Percentiles rank a stretch among this genome's conserved stretches.
phyloP scores from a whole-genome alignment of 2,329 filamentous ascomycete genomes.

The Clonostachys solani region DNA sequence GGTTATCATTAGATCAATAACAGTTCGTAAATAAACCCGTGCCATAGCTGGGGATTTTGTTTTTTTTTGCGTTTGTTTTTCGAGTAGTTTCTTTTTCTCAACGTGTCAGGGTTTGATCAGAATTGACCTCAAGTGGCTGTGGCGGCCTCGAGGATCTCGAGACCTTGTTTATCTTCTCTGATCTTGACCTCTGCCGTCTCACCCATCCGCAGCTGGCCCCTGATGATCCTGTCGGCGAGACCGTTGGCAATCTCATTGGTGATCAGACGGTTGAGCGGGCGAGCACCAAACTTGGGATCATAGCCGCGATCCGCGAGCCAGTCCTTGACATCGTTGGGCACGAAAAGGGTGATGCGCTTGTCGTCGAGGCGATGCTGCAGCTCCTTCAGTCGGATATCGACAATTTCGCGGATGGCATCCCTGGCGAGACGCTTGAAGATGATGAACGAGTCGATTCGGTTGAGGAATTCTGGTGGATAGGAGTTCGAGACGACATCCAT shows the following conservation, averaged over 20 bases:
- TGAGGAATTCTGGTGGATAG: conserved; percentile 91
- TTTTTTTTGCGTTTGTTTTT: neutral
- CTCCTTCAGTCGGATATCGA: conserved; percentile 85
- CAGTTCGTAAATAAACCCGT: neutral
- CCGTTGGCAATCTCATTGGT: conserved; percentile 85
- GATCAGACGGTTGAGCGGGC: conserved; percentile 87
- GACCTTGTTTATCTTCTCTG: conserved; percentile 53
- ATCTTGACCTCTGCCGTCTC: conserved; percentile 69
- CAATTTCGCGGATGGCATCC: conserved; percentile 80
- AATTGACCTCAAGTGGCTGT: neutral
- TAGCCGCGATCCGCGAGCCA: conserved; percentile 92
- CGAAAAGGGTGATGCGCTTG: conserved; percentile 72
- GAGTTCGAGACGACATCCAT: conserved; percentile 77
- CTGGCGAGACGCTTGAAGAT: conserved; percentile 84
- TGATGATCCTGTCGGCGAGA: conserved; percentile 87
- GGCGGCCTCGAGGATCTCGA: conserved; percentile 40
- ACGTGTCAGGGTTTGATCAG: neutral
- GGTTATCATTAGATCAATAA: too few relatives aligned
- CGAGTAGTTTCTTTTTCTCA: neutral
- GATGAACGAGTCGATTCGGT: conserved; percentile 95
- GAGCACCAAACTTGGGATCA: conserved; percentile 84
- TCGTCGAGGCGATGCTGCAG: conserved; percentile 81
- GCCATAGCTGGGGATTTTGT: neutral
- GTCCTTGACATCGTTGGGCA: conserved; percentile 67
- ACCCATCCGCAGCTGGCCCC: conserved; percentile 73